Evolutionary conservation across 192 early-diverging fungal genomes (phyloP), one percentile per base, ranked within the genome.

Genomic region (Entophlyctis luteolus): DNA sequence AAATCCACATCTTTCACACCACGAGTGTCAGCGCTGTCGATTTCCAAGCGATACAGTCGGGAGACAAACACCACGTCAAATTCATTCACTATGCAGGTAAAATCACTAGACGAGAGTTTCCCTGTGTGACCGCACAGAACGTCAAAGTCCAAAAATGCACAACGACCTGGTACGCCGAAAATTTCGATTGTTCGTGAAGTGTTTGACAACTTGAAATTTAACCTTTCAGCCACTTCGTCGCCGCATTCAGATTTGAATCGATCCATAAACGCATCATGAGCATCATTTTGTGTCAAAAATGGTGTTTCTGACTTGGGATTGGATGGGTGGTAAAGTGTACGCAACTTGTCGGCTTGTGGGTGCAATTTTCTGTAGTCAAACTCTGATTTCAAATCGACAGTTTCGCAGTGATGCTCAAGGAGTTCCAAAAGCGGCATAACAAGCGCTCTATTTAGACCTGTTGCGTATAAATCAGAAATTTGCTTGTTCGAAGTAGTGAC

Each of bases 401-500:
- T 50, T 32, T 63, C 62, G 18, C 62, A 63, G 45, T 63, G 18
- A 2, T 10, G 27, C 18, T 63, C 62, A 31, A 63, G 48, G 62
- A 50, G 1, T 0, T 48, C 6, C 22, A 63, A 42, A 2, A 63
- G 28, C 10, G 62, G 62, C 18, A 33, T 48, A 5, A 63, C 62
- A 16, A 33, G 8, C 4, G 6, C 20, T 63, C 62, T 48, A 33
- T 63, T 63, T 0, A 63, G 8, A 4, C 62, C 62, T 14, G 18
- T 34, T 31, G 20, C 47, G 48, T 63, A 63, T 12, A 63, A 48
- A 8, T 48, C 47, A 31, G 25, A 0, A 32, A 63, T 63, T 48
- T 18, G 62, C 25, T 63, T 63, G 33, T 63, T 63, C 50, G 62
- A 63, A 18, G 62, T 63, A 27, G 62, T 63, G 0, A 63, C 25